These are phyloP conservation scores for Jaapia argillacea DNA, from an alignment of 768 basidiomycete genomes.

Conservation along the genomic window DNA sequence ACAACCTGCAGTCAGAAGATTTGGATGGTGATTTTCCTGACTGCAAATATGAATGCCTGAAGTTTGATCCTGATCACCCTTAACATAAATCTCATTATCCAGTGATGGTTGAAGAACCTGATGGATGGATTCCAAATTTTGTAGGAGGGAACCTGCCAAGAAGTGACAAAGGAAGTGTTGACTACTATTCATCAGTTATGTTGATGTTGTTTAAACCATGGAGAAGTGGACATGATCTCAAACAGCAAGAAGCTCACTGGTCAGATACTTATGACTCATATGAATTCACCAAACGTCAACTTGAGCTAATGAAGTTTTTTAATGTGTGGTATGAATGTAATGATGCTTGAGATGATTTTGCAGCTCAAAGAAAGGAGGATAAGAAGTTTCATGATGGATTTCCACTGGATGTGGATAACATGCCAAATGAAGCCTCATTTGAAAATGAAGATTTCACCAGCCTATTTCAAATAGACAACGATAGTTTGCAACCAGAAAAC, in stretches of 20 bases:
- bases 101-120: background rate
- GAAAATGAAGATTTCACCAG: background rate
- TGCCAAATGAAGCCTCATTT: background rate
- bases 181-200: conserved; percentile 11
- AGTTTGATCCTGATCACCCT: background rate
- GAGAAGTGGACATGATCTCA: conserved; percentile 4
- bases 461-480: background rate
- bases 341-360: conserved; percentile 24
- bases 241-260: conserved; percentile 11
- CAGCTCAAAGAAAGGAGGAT: conserved; percentile 9
- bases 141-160: conserved; percentile 14
- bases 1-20: background rate
- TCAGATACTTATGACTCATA: conserved; percentile 12
- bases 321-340: conserved; percentile 25
- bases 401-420: background rate
- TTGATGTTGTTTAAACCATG: conserved; percentile 8
- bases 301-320: conserved; percentile 18
- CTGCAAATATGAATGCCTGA: background rate
- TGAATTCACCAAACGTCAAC: conserved; percentile 9
- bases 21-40: background rate
- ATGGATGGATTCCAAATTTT: conserved; percentile 6
- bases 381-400: background rate
- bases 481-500: background rate
- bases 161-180: conserved; percentile 13
- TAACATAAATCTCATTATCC: background rate